Evolutionary conservation across 2,329 filamentous ascomycete species (phyloP).

Genomic region (Helotiales sp.): DNA sequence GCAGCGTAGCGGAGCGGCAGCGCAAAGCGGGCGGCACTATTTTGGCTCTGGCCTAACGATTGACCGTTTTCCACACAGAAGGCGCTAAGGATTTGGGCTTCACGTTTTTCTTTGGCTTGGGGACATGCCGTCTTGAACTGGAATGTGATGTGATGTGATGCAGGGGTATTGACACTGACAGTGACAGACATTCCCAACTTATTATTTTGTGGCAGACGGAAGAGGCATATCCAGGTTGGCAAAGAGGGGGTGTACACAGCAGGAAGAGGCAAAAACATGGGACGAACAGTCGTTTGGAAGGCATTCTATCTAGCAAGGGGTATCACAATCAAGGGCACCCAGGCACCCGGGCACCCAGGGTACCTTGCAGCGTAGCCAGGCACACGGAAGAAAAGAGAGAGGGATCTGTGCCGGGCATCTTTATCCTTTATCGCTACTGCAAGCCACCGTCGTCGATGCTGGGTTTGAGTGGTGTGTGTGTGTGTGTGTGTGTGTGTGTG

Average conservation of each 20-base stretch:
- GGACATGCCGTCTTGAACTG: background rate
- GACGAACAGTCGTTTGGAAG: constrained; percentile 5
- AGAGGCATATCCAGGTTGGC: background rate
- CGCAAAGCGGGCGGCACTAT: background rate
- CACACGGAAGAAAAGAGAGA: constrained; percentile 14
- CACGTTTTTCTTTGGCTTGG: constrained; percentile 3
- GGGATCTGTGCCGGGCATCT: constrained; percentile 6
- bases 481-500: background rate
- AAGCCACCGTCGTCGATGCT: constrained; percentile 11
- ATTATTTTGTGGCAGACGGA: background rate
- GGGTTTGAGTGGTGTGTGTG: background rate
- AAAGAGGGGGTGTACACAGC: background rate
- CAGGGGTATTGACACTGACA: background rate
- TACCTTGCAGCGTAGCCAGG: constrained; percentile 22
- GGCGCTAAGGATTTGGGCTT: constrained; percentile 7
- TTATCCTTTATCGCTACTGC: constrained; percentile 11
- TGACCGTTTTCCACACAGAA: background rate
- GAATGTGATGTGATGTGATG: background rate
- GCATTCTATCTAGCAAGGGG: background rate
- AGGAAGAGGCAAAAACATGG: background rate
- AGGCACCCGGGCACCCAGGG: background rate
- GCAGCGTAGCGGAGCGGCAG: background rate
- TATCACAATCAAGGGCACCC: background rate
- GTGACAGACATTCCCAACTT: background rate
- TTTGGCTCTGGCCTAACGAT: background rate